Percentiles rank a stretch among this genome's conserved stretches.
These are phyloP conservation scores for Phaffomyces opuntiae DNA, from an alignment of 805 yeast species.

Conservation along the genomic window DNA sequence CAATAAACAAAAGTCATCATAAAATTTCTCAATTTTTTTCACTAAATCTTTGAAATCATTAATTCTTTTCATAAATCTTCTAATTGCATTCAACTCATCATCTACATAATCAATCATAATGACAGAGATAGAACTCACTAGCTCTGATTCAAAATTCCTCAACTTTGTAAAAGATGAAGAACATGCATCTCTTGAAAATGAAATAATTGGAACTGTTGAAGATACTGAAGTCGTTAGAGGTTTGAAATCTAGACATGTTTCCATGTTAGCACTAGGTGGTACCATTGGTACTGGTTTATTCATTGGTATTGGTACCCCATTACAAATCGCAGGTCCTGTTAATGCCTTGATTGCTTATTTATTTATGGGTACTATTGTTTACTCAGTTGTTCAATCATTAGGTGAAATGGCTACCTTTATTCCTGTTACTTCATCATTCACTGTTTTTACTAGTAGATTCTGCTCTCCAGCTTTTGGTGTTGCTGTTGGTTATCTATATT, in stretches of 20 bases:
- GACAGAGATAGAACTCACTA: too few relatives aligned
- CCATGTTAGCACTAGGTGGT: conserved; percentile 57
- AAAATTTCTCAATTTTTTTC: too few relatives aligned
- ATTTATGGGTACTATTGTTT: conserved; percentile 63
- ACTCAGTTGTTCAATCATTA: conserved; percentile 58
- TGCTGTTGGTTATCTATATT: conserved; percentile 65
- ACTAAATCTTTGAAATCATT: too few relatives aligned
- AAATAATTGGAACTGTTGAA: neutral
- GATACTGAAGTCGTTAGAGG: conserved; percentile 43
- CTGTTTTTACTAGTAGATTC: conserved; percentile 64
- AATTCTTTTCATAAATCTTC: too few relatives aligned
- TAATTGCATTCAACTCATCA: neutral
- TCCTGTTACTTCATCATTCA: conserved; percentile 63
- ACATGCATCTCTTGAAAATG: neutral
- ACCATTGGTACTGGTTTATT: conserved; percentile 49
- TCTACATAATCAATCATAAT: too few relatives aligned
- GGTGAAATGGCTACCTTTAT: conserved; percentile 81
- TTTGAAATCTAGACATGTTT: conserved; percentile 58
- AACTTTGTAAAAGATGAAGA: neutral
- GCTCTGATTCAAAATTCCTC: neutral
- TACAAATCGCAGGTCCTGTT: conserved; percentile 63
- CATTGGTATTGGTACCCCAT: conserved; percentile 53
- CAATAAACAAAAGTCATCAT: too few relatives aligned
- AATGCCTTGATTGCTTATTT: conserved; percentile 56
- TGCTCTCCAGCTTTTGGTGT: conserved; percentile 64